Evolutionary conservation across 2,329 filamentous ascomycete genomes (phyloP), one percentile per base, ranked within the genome.

Genomic region (Penicillium palitans): DNA sequence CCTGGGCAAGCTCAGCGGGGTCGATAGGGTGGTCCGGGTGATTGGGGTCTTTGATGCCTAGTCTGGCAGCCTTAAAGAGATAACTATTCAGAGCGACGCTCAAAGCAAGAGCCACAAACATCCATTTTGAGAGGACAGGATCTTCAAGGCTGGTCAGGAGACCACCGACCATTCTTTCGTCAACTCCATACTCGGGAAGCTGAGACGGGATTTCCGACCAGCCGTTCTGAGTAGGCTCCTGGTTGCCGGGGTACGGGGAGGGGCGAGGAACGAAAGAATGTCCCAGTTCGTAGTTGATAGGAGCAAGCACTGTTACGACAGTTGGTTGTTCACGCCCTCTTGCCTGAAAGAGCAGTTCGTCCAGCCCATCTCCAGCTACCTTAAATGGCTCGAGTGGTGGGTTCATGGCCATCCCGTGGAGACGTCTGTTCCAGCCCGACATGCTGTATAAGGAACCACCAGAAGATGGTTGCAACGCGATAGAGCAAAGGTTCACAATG

Each of bases 1-100:
- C 8, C 9, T 39, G 37, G 2, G 2, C 37, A 19, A 39, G 37
- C 2, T 39, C 37, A 2, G 6, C n/a, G 0, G 17, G 4, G 1
- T 39, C 0, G 4, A 39, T n/a, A 0, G 37, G 17, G 9, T 19
- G 9, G 1, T 6, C 2, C 4, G 37, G n/a, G n/a, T 2, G 37
- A 19, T 39, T 39, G 4, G 37, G 37, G 9, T 39, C 37, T 19
- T 19, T 39, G 17, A 39, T 39, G 0, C n/a, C 37, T 1, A 19
- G 17, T 10, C 37, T 39, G 17, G 37, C n/a, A 6, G 17, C 37
- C n/a, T 39, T 39, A 2, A 39, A 39, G 0, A 39, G 37, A 39
- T 39, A 39, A 8, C 37, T 39, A 1, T 39, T 19, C 9, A 39
- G 37, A 12, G 37, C 37, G 3, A 39, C 37, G 3, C 37, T 39